These are phyloP conservation scores for Hirschioporus abietinus DNA, from an alignment of 768 basidiomycete species.

Conservation along the genomic window DNA sequence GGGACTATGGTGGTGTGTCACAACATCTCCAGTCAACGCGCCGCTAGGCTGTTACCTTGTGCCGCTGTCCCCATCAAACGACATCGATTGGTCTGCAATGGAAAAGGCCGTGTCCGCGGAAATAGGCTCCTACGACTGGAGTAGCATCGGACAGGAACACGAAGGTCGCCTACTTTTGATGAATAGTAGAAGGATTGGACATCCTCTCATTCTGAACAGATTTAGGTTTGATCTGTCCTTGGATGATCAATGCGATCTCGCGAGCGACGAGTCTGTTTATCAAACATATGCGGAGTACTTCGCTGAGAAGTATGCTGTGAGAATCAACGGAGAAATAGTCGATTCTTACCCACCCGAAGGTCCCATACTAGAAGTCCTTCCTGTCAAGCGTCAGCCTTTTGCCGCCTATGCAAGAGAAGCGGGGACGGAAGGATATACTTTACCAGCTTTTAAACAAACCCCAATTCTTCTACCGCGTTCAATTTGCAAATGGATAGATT, in stretches of 20 bases:
- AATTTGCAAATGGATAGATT: conserved; percentile 48
- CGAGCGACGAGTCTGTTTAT: conserved; percentile 43
- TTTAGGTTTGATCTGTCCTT: conserved; percentile 59
- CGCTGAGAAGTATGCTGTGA: conserved; percentile 47
- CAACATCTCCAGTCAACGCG: conserved; percentile 46
- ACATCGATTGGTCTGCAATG: conserved; percentile 54
- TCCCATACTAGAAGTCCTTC: conserved; percentile 53
- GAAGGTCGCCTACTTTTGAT: conserved; percentile 48
- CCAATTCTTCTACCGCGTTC: conserved; percentile 34
- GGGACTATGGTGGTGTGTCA: conserved; percentile 59
- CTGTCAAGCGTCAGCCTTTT: conserved; percentile 36
- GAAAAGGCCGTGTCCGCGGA: conserved; percentile 42
- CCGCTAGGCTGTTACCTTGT: conserved; percentile 60
- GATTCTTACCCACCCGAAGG: conserved; percentile 45
- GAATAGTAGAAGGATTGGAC: conserved; percentile 51
- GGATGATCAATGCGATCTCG: conserved; percentile 50
- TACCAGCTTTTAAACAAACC: conserved; percentile 19
- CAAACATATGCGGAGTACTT: conserved; percentile 60
- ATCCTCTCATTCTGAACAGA: conserved; percentile 47
- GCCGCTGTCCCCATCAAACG: conserved; percentile 44
- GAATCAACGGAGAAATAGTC: conserved; percentile 26
- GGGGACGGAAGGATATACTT: conserved; percentile 20
- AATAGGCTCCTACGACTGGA: conserved; percentile 52
- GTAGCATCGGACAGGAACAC: conserved; percentile 40
- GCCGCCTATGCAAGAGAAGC: conserved; percentile 28